Evolutionary conservation across 2,329 filamentous ascomycete species (phyloP).

Genomic region (Pyrenophora tritici-repentis): DNA sequence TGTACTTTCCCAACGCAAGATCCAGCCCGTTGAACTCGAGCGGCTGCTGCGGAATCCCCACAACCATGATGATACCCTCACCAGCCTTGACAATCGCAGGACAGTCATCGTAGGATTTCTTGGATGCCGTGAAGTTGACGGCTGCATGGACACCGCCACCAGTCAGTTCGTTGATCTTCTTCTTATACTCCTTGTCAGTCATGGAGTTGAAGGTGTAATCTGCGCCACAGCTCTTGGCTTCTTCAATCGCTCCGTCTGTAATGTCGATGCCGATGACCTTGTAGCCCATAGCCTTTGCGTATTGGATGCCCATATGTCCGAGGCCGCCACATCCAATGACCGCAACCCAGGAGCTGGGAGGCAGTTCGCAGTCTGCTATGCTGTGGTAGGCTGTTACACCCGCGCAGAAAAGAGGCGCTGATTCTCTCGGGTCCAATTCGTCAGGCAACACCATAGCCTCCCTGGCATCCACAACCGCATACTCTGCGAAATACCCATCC

Average conservation of each 20-base stretch:
- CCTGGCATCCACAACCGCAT: conserved; percentile 37
- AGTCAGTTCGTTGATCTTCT: conserved; percentile 37
- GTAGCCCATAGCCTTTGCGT: conserved; percentile 41
- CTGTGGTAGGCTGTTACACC: conserved; percentile 40
- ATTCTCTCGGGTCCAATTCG: conserved; percentile 31
- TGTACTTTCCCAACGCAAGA: conserved; percentile 35
- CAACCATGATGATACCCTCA: conserved; percentile 41
- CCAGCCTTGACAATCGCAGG: conserved; percentile 39
- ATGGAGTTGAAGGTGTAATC: conserved; percentile 40
- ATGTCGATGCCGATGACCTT: conserved; percentile 42
- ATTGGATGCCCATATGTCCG: conserved; percentile 41
- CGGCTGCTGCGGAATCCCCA: conserved; percentile 41
- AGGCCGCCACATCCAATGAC: conserved; percentile 40
- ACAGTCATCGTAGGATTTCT: conserved; percentile 41
- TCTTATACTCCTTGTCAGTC: conserved; percentile 34
- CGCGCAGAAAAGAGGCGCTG: conserved; percentile 40
- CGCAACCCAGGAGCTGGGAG: conserved; percentile 37
- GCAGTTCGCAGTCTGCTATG: conserved; percentile 35
- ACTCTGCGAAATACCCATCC: conserved; percentile 41
- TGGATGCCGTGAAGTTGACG: conserved; percentile 40
- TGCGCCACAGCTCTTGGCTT: conserved; percentile 38
- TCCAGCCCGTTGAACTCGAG: conserved; percentile 41
- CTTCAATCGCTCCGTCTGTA: conserved; percentile 35
- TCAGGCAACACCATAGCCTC: conserved; percentile 36
- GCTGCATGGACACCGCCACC: conserved; percentile 37